Base-by-base conservation (phyloP, 2,329 filamentous ascomycete species). In the Penicillium decumbens region DNA sequence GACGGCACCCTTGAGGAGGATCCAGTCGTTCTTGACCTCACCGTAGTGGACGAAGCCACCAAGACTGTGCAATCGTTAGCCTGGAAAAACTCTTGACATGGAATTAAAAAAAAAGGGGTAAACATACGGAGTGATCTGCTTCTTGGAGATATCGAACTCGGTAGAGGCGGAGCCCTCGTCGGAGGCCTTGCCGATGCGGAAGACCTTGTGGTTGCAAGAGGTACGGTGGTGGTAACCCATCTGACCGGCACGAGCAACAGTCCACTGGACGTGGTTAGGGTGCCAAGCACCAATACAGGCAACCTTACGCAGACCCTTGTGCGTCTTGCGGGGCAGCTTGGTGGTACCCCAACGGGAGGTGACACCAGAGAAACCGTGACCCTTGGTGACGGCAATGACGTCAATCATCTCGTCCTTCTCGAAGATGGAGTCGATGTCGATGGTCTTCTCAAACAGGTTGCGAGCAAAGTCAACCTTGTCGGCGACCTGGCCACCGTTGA, bases 281-380 rank as follows among this genome's bases (percentile, higher is more conserved):
- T 98, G 93, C 93, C 93, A 98, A 70, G 93, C 93, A 88, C 93
- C 93, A 77, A 98, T 98, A 95, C 93, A 98, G 74, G 93, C 93
- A 69, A 98, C 92, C 88, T 98, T 98, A 73, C 93, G 87, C 73
- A 98, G 90, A 95, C 93, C 93, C 87, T 98, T 98, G 88, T 98
- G 93, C 58, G 93, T 98, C 90, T 98, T 98, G 75, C 93, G 89
- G 67, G 93, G 93, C 72, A 98, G 89, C 89, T 97, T 98, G 89
- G 96, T 98, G 81, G 93, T 98, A 70, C 93, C 93, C 93, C 93
- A 98, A 80, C 93, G 86, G 77, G 85, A 82, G 64, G 93, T 98
- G 70, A 98, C 93, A 87, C 93, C 93, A 75, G 82, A 82, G 88
- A 89, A 97, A 76, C 93, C 93, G 82, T 97, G 90, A 83, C 93